These are phyloP conservation scores for Geotrichum carabidarum DNA, from an alignment of 1,139 yeast species.

Conservation along the genomic window DNA sequence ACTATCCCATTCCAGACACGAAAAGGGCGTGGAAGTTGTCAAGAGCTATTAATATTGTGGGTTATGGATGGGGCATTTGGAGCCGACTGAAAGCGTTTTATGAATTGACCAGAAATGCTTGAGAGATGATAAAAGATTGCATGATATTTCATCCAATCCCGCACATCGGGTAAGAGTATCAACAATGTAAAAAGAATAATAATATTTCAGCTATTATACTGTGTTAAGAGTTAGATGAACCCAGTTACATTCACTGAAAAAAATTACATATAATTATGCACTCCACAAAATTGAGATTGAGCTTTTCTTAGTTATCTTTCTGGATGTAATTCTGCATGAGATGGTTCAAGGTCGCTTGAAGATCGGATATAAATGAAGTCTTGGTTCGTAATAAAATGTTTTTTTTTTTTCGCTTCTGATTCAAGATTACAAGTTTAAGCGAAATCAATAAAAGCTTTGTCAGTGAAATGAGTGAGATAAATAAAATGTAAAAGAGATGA, in stretches of 20 bases:
- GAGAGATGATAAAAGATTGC: background rate
- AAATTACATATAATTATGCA: too few relatives aligned
- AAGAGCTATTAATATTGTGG: slow-evolving; percentile 74
- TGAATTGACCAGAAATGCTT: slow-evolving; percentile 34
- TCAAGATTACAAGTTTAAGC: background rate
- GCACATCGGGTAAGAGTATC: background rate
- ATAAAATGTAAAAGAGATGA: background rate
- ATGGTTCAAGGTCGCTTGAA: too few relatives aligned
- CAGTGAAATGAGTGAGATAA: background rate
- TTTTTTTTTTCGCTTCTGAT: too few relatives aligned
- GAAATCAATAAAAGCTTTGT: background rate
- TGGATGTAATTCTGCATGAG: too few relatives aligned
- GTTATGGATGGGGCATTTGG: slow-evolving; percentile 71
- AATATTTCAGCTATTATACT: background rate
- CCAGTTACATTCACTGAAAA: too few relatives aligned
- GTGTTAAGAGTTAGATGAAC: too few relatives aligned
- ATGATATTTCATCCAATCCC: background rate
- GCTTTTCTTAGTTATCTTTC: too few relatives aligned
- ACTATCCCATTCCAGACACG: slow-evolving; percentile 81
- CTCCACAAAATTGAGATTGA: too few relatives aligned
- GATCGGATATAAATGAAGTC: too few relatives aligned
- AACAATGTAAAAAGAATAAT: background rate
- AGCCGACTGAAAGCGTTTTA: slow-evolving; percentile 53
- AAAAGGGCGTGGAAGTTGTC: slow-evolving; percentile 86
- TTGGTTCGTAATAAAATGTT: too few relatives aligned